Evolutionary conservation across 345 rosid genomes (phyloP), one percentile per base, ranked within the genome.

Genomic region (Citrus maxima): DNA sequence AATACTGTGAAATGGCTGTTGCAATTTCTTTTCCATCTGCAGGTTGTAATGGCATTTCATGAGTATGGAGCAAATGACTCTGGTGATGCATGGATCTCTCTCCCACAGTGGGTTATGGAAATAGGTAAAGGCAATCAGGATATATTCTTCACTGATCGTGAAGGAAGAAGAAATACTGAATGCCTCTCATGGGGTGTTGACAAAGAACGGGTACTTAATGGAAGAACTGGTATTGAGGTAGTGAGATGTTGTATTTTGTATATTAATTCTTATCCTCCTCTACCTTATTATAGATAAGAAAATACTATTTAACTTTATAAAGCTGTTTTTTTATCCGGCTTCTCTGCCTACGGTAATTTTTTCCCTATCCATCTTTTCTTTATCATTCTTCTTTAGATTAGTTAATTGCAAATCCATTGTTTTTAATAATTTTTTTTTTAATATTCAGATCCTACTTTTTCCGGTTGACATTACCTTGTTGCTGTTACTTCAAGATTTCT

Each of bases 31-130:
- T 49, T 59, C 65, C 32, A 71, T 79, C 79, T 89, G 90, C 86
- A 95, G 99, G 97, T 93, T 80, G 95, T 91, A 73, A 86, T 95
- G 97, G 97, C 96, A 77, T 95, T 93, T 89, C 97, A 95, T 80
- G 98, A 95, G 77, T 89, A 82, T 87, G 93, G 93, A 84, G 90
- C 89, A 84, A 87, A 80, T 74, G 89, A 87, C 75, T 77, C 97
- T 58, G 84, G 82, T 77, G 87, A 85, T 46, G 80, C 80, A 60
- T 74, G 88, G 75, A 87, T 90, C 82, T 79, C 95, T n/a, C 90
- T 95, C 68, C 98, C 98, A n/a, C 94, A 90, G 13, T 95, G 98
- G 98, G 86, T 95, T 84, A 77, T 93, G 82, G 98, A 93, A 77
- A 88, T 93, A 75, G 98, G 98, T 37, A 95, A 92, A 91, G 90